These are phyloP conservation scores for Apodospora peruviana DNA, from an alignment of 495 filamentous ascomycete species.

Conservation along the genomic window DNA sequence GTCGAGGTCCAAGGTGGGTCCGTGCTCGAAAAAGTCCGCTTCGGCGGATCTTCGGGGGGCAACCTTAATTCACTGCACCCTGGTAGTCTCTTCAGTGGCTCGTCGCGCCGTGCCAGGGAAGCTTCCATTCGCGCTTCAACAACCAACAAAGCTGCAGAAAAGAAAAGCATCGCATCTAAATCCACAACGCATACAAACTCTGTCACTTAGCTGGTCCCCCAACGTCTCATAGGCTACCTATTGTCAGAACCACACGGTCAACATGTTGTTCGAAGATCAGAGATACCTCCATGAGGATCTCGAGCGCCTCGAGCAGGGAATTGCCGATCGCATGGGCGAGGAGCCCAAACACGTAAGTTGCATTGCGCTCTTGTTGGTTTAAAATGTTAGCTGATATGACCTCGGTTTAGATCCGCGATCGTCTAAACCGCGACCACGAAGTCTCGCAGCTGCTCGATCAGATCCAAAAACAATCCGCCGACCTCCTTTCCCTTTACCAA, in stretches of 20 bases:
- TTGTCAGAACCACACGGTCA: conserved; percentile 13
- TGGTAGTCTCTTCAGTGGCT: neutral
- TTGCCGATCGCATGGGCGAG: conserved; percentile 80
- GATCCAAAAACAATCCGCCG: conserved; percentile 77
- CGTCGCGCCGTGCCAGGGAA: neutral
- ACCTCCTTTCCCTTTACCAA: conserved; percentile 78
- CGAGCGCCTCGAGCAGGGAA: conserved; percentile 88
- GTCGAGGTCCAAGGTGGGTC: neutral
- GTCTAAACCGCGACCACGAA: conserved; percentile 84
- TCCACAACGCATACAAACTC: neutral
- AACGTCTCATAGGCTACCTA: neutral
- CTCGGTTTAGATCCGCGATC: conserved; percentile 66
- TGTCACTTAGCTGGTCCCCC: neutral
- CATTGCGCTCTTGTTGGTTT: neutral
- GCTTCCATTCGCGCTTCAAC: neutral
- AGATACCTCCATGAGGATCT: conserved; percentile 91
- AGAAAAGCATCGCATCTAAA: neutral
- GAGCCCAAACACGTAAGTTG: conserved; percentile 80
- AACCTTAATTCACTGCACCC: neutral
- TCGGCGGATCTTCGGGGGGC: conserved; percentile 6
- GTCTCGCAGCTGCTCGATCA: conserved; percentile 78
- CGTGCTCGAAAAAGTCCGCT: neutral
- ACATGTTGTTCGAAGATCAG: conserved; percentile 86
- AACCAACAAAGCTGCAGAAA: neutral
- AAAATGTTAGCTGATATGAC: neutral